Conservation (phyloP, 2,329 filamentous ascomycete genomes). For the Grosmannia penicillata region DNA sequence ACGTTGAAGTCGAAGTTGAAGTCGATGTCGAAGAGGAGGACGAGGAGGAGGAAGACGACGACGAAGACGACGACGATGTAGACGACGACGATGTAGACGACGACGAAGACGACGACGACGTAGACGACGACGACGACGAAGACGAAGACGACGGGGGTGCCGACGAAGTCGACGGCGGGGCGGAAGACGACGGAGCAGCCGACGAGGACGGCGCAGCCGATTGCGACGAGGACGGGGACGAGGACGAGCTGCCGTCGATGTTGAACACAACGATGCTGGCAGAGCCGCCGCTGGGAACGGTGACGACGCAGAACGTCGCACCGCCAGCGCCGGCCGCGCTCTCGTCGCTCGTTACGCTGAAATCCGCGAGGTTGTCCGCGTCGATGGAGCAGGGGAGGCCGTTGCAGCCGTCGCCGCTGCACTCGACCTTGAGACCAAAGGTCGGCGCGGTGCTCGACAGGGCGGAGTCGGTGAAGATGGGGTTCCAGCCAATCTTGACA, state of each 20-base stretch:
- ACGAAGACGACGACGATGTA: conserved; percentile 5
- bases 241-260: conserved; percentile 21
- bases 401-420: conserved; percentile 49
- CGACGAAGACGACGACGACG: conserved; percentile 14
- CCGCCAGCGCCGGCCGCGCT: conserved; percentile 48
- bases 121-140: conserved; percentile 13
- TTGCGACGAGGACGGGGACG: conserved; percentile 13
- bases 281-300: conserved; percentile 48
- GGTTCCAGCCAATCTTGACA: conserved; percentile 66
- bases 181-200: not conserved
- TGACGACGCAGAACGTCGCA: conserved; percentile 62
- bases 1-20: conserved; percentile 11
- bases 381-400: conserved; percentile 64
- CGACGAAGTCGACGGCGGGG: conserved; percentile 6
- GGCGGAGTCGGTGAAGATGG: conserved; percentile 47
- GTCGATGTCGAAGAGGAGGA: conserved; percentile 13
- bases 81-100: conserved; percentile 16
- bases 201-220: conserved; percentile 12
- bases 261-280: conserved; percentile 53
- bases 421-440: conserved; percentile 58
- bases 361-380: conserved; percentile 37
- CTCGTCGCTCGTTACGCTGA: conserved; percentile 41
- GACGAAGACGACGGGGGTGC: conserved; percentile 8
- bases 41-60: conserved; percentile 5
- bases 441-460: conserved; percentile 43